These are phyloP conservation scores for Fermentozyma sake DNA, from an alignment of 1,139 yeast genomes.

Conservation along the genomic window DNA sequence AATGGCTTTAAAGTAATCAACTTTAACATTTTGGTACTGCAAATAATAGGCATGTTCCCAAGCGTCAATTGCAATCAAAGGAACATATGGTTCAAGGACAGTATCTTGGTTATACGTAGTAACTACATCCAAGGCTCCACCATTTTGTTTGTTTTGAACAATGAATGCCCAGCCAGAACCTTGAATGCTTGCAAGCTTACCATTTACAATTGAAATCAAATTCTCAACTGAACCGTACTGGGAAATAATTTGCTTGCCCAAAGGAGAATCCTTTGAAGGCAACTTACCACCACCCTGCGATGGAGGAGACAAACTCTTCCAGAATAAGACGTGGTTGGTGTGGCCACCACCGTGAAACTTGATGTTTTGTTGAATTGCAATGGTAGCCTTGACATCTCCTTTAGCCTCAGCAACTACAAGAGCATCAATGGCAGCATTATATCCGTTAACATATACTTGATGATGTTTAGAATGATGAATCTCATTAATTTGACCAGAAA, in stretches of 20 bases:
- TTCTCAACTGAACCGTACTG: slow-evolving; percentile 41
- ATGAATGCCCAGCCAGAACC: slow-evolving; percentile 51
- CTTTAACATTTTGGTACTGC: slow-evolving; percentile 46
- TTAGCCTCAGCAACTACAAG: slow-evolving; percentile 30
- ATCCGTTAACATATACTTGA: slow-evolving; percentile 40
- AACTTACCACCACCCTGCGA: slow-evolving; percentile 37
- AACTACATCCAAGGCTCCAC: slow-evolving; percentile 35
- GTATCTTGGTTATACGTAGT: slow-evolving; percentile 46
- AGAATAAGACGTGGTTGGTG: slow-evolving; percentile 41
- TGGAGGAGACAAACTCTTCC: slow-evolving; percentile 43
- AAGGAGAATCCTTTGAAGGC: slow-evolving; percentile 28
- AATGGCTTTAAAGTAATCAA: slow-evolving; percentile 44
- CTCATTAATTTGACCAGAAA: slow-evolving; percentile 39
- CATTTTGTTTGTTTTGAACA: slow-evolving; percentile 39
- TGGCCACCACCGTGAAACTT: slow-evolving; percentile 45
- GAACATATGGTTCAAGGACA: slow-evolving; percentile 36
- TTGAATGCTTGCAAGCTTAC: slow-evolving; percentile 41
- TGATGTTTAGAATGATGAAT: slow-evolving; percentile 41
- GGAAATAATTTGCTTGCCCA: slow-evolving; percentile 29
- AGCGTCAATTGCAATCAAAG: slow-evolving; percentile 46
- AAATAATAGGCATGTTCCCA: slow-evolving; percentile 52
- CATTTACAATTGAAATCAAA: slow-evolving; percentile 35
- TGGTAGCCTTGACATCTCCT: slow-evolving; percentile 34
- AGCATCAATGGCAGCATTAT: slow-evolving; percentile 37
- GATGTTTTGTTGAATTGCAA: slow-evolving; percentile 35